A percentile compares a stretch with the other conserved stretches of the same genome.
These are phyloP conservation scores for Solanum arcanum DNA, from an alignment of 257 asterid species.

Conservation along the genomic window DNA sequence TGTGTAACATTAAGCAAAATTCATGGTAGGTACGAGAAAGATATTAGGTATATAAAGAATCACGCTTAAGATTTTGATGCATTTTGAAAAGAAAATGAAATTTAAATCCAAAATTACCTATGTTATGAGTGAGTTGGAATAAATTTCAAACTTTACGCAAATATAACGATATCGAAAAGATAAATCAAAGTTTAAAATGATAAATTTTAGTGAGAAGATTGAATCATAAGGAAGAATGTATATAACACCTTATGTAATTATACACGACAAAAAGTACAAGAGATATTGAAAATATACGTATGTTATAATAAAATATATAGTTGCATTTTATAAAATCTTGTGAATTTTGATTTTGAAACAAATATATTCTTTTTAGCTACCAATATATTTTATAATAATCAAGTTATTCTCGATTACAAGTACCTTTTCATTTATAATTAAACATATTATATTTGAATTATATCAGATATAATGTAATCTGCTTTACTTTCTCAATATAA, in stretches of 20 bases:
- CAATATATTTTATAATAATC: background rate
- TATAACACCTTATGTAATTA: background rate
- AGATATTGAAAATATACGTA: background rate
- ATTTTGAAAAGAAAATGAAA: background rate
- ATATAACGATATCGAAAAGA: background rate
- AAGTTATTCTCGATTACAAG: background rate
- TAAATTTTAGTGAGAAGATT: background rate
- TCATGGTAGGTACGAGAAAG: background rate
- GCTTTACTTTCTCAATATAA: background rate
- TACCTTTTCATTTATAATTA: background rate
- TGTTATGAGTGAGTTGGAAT: too few relatives aligned
- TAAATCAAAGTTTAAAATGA: background rate
- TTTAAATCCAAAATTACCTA: background rate
- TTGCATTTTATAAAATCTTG: background rate
- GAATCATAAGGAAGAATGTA: background rate
- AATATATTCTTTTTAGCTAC: background rate
- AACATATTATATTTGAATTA: background rate
- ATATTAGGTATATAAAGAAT: background rate
- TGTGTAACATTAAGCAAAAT: background rate
- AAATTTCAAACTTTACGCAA: background rate
- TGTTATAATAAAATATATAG: background rate
- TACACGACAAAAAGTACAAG: background rate
- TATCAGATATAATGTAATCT: too few relatives aligned
- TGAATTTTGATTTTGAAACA: background rate
- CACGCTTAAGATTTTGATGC: fast-evolving